Evolutionary conservation across 495 filamentous ascomycete genomes (phyloP), one percentile per base, ranked within the genome.

Genomic region (Choiromyces venosus): DNA sequence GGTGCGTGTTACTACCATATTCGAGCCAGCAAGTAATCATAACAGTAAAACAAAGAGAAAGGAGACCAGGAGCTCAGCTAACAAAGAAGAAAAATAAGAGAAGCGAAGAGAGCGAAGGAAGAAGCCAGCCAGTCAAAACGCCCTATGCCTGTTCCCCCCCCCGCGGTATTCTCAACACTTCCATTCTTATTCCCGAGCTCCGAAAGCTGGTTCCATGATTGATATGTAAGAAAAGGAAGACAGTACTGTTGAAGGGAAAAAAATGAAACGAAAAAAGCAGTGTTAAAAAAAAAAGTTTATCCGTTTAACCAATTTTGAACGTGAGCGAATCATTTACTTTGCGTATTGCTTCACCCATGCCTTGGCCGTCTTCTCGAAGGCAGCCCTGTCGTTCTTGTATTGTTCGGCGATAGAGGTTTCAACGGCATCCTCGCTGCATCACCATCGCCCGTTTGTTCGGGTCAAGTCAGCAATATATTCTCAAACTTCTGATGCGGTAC

Each of bases 401-500:
- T 94, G 90, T 72, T 97, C 91, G 33, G 93, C 96, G 76, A 97
- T 94, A 65, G 89, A 85, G 7, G 87, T 84, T 87, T 99, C 95
- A 67, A 99, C 89, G 56, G 95, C 93, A 85, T 99, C 95, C 78
- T 99, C 95, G 9, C 79, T 81, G 37, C 7, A 21, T 67, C 9
- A 36, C 14, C 7, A 21, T 67, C 9, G 16, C 14, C 65, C 33
- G 29, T 67, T 37, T 37, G 16, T 16, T 40, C 18, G 9, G 66
- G 21, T 67, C 52, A 61, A 33, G 21, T 67, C 52, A 61, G 25
- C 25, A 33, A 33, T 33, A 4, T 29, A 61, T 18, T 61, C 25
- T 61, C 25, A 61, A 61, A 1, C 25, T 61, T 61, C 25, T 12
- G 25, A 12, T 61, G 25, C 25, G 25, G 25, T 5, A 12, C 46